Evolutionary conservation across 192 early-diverging fungal genomes (phyloP).

Genomic region (Entomortierella parvispora): DNA sequence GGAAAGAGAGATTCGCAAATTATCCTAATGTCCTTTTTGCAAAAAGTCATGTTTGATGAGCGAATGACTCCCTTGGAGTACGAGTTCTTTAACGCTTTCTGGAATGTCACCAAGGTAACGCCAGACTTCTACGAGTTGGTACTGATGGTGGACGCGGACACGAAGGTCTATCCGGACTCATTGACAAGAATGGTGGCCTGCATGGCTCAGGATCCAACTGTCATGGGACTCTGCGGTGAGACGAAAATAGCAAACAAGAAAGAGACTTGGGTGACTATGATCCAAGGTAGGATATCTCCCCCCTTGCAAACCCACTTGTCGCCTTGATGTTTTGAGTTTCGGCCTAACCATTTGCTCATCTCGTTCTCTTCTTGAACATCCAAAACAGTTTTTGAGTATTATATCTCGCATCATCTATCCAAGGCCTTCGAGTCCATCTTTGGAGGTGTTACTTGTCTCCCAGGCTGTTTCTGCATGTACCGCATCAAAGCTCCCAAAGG

Average conservation of each 20-base stretch:
- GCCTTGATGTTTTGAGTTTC: too few species aligned
- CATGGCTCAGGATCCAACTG: slow-evolving; percentile 64
- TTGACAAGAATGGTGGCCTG: slow-evolving; percentile 63
- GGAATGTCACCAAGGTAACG: slow-evolving; percentile 73
- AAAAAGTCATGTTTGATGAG: slow-evolving; percentile 84
- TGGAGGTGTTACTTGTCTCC: slow-evolving; percentile 83
- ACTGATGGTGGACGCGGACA: slow-evolving; percentile 79
- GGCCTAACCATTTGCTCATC: too few species aligned
- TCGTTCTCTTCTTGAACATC: slow-evolving; percentile 12
- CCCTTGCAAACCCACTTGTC: too few species aligned
- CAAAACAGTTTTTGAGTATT: slow-evolving; percentile 67
- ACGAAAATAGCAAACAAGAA: slow-evolving; percentile 78
- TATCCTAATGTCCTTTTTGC: slow-evolving; percentile 92
- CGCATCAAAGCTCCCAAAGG: slow-evolving; percentile 84
- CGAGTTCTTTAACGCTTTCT: slow-evolving; percentile 80
- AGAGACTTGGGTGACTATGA: slow-evolving; percentile 73
- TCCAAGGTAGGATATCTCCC: slow-evolving; percentile 55
- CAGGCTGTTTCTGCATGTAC: slow-evolving; percentile 86
- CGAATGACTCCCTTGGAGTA: slow-evolving; percentile 84
- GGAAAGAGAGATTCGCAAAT: slow-evolving; percentile 97
- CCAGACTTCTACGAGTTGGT: slow-evolving; percentile 79
- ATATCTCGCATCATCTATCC: slow-evolving; percentile 77
- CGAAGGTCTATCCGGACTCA: slow-evolving; percentile 68
- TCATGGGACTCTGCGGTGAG: slow-evolving; percentile 74
- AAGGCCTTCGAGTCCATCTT: slow-evolving; percentile 87